Conservation (phyloP, 1,284 basidiomycete genomes). For the Stygiomarasmius scandens region DNA sequence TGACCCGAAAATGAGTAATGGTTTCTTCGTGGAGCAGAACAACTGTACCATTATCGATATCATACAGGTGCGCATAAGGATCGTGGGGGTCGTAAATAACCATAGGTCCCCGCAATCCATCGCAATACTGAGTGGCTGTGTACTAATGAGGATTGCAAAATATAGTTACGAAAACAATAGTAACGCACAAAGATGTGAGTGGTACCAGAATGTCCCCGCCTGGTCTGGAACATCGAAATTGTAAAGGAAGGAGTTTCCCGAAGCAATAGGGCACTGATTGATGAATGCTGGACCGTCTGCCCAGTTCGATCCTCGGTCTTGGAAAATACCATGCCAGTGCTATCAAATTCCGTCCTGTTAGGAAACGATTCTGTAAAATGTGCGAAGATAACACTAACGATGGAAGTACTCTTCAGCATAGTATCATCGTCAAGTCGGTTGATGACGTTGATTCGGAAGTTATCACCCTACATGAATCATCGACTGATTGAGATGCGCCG, state of each 20-base stretch:
- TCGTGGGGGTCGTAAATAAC: constrained; percentile 51
- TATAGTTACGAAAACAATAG: no score
- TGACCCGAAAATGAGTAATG: constrained; percentile 3
- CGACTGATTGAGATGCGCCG: not conserved
- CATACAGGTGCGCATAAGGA: constrained; percentile 43
- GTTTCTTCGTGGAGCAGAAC: not conserved
- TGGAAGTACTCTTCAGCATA: constrained; percentile 11
- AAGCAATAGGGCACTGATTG: constrained; percentile 43
- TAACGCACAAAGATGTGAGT: constrained; percentile 38
- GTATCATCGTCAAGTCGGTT: constrained; percentile 14
- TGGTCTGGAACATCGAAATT: constrained; percentile 34
- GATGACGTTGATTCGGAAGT: constrained; percentile 20
- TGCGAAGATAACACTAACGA: not conserved
- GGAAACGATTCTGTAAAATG: not conserved
- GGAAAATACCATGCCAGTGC: constrained; percentile 46
- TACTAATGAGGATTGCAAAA: no score
- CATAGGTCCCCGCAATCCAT: constrained; percentile 49
- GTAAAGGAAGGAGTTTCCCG: constrained; percentile 36
- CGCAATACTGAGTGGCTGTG: constrained; percentile 43
- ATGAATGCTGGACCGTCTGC: constrained; percentile 37
- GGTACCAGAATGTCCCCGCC: constrained; percentile 48
- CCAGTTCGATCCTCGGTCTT: constrained; percentile 33
- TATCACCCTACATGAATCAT: constrained; percentile 14
- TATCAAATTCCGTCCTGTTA: no score
- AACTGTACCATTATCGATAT: constrained; percentile 43